These are phyloP conservation scores for Leucocoprinus sp. DNA, from an alignment of 768 basidiomycete species.

Conservation along the genomic window DNA sequence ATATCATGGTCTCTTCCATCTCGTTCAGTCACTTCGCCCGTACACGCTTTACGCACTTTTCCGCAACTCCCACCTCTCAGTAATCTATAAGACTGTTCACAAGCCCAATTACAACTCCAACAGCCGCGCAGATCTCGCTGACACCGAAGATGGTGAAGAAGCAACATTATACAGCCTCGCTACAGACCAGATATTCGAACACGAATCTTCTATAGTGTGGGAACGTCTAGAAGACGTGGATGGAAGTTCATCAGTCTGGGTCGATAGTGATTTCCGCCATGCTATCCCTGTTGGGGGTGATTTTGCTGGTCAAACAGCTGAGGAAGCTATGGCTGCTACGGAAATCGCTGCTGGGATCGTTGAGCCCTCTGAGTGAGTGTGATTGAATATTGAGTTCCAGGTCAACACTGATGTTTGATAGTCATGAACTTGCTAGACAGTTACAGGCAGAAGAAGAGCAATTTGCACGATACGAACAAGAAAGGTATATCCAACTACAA, in stretches of 20 bases:
- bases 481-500: conserved; percentile 21
- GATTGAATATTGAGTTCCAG: not conserved
- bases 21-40: conserved; percentile 53
- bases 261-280: conserved; percentile 59
- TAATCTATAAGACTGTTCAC: conserved; percentile 62
- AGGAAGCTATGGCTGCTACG: conserved; percentile 44
- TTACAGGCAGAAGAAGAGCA: conserved; percentile 79
- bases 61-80: conserved; percentile 84
- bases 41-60: conserved; percentile 73
- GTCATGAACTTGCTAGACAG: conserved; percentile 61
- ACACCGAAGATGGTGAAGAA: conserved; percentile 8
- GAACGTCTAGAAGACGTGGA: conserved; percentile 87
- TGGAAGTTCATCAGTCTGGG: conserved; percentile 68
- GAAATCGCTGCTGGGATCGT: conserved; percentile 31
- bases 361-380: conserved; percentile 56
- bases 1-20: conserved; percentile 78
- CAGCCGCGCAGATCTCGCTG: not conserved
- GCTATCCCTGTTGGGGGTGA: conserved; percentile 73
- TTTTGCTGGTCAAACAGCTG: conserved; percentile 65
- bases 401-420: conserved; percentile 20
- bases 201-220: conserved; percentile 81
- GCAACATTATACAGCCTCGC: conserved; percentile 68
- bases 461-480: conserved; percentile 31
- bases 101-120: conserved; percentile 20
- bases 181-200: conserved; percentile 74